phyloP scores from a whole-genome alignment of 2,329 filamentous ascomycete species.

The Hypoxylon sp. region DNA sequence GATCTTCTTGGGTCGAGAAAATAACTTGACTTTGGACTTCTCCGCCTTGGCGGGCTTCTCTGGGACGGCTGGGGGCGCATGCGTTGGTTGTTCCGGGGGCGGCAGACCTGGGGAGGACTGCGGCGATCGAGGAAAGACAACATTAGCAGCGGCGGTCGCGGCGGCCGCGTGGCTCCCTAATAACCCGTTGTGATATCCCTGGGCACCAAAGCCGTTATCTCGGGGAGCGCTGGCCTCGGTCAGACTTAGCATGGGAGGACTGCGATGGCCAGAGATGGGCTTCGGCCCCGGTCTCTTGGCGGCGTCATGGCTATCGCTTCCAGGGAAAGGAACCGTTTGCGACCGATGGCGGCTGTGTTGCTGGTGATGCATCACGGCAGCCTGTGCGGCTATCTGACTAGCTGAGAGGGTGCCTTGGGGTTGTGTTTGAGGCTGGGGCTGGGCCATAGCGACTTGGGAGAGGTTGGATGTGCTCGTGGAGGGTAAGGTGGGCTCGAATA shows the following conservation, averaged over 20 bases:
- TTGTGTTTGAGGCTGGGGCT: conserved; percentile 39
- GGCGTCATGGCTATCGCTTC: conserved; percentile 58
- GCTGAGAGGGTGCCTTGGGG: conserved; percentile 64
- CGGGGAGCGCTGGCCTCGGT: conserved; percentile 74
- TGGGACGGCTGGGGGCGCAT: conserved; percentile 55
- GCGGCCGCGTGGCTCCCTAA: conserved; percentile 71
- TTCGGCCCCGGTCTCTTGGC: conserved; percentile 54
- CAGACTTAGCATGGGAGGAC: conserved; percentile 72
- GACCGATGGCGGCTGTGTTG: conserved; percentile 76
- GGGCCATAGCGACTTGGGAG: conserved; percentile 62
- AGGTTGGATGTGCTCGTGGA: conserved; percentile 69
- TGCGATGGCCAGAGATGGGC: conserved; percentile 63
- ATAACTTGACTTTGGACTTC: conserved; percentile 85
- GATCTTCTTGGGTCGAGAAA: conserved; percentile 82
- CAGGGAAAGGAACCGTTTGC: conserved; percentile 75
- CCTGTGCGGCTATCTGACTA: conserved; percentile 85
- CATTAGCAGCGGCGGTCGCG: conserved; percentile 78
- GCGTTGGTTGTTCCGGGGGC: conserved; percentile 49
- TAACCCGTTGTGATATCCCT: conserved; percentile 71
- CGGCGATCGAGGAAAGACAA: conserved; percentile 76
- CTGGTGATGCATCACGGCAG: conserved; percentile 73
- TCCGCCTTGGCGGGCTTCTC: conserved; percentile 73
- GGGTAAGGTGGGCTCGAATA: conserved; percentile 80
- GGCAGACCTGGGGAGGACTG: conserved; percentile 63
- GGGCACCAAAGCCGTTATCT: conserved; percentile 65